Evolutionary conservation across 768 basidiomycete species (phyloP).

Genomic region (Lactarius akahatsu): DNA sequence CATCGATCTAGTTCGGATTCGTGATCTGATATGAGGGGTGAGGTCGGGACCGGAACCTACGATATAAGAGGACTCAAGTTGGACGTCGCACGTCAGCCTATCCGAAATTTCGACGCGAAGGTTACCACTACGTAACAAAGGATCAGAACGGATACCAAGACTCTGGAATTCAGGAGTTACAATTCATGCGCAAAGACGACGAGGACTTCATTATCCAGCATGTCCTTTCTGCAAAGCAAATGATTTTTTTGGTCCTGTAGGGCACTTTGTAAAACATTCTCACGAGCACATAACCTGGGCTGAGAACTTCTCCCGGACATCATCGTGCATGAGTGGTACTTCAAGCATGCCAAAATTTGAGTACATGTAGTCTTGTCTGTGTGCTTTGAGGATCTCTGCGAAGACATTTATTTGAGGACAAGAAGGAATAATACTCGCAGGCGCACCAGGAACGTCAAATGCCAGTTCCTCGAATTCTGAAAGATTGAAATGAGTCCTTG

Average conservation of each 20-base stretch:
- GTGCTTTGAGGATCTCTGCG: slow-evolving; percentile 81
- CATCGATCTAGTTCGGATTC: slow-evolving; percentile 64
- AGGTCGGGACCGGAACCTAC: slow-evolving; percentile 42
- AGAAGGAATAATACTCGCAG: not conserved
- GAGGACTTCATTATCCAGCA: slow-evolving; percentile 74
- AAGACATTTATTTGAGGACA: not conserved
- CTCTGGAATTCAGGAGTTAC: slow-evolving; percentile 41
- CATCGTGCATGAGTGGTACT: slow-evolving; percentile 67
- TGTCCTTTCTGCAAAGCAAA: slow-evolving; percentile 54
- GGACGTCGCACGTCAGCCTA: slow-evolving; percentile 65
- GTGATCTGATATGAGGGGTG: slow-evolving; percentile 1
- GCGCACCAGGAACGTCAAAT: slow-evolving; percentile 66
- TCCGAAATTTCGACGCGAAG: slow-evolving; percentile 81
- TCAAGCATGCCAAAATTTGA: slow-evolving; percentile 75
- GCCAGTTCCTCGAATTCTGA: slow-evolving; percentile 61
- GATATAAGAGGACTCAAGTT: slow-evolving; percentile 81
- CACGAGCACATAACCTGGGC: slow-evolving; percentile 91
- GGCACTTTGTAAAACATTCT: slow-evolving; percentile 35
- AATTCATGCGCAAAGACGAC: slow-evolving; percentile 94
- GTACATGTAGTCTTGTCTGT: slow-evolving; percentile 83
- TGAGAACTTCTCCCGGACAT: slow-evolving; percentile 70
- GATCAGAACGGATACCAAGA: slow-evolving; percentile 7
- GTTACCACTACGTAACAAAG: slow-evolving; percentile 63
- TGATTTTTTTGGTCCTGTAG: not conserved
- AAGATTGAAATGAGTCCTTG: not conserved